A percentile compares a stretch with the other conserved stretches of the same genome.
Evolutionary conservation across 2,329 filamentous ascomycete species (phyloP).

Genomic region (Paramyrothecium sp.): DNA sequence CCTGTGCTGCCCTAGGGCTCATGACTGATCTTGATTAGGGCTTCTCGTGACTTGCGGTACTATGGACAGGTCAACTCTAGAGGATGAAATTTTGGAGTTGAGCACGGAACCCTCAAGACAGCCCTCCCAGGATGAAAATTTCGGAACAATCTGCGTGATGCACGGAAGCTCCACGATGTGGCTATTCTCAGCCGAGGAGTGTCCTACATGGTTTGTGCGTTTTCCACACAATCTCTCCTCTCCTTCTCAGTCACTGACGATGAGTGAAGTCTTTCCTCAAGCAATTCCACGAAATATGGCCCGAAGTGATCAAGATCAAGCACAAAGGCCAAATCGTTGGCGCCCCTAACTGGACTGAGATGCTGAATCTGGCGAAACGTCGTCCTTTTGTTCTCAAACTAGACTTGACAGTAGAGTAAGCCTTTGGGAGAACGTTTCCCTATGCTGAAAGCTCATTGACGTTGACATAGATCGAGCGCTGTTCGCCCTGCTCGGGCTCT

Average conservation of each 20-base stretch:
- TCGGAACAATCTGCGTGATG: constrained; percentile 30
- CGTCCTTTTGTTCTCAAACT: constrained; percentile 8
- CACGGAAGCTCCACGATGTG: constrained; percentile 34
- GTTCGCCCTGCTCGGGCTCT: too few species aligned
- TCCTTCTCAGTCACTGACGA: neutral
- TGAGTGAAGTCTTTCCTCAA: constrained; percentile 32
- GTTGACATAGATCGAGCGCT: too few species aligned
- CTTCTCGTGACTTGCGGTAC: constrained; percentile 41
- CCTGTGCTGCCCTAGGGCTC: too few species aligned
- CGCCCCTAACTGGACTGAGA: constrained; percentile 23
- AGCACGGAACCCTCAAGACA: constrained; percentile 24
- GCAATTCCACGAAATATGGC: constrained; percentile 43
- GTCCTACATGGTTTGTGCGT: constrained; percentile 44
- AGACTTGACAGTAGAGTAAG: neutral
- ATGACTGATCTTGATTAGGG: constrained; percentile 13
- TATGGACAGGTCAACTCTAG: constrained; percentile 30
- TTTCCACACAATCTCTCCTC: neutral
- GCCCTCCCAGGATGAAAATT: constrained; percentile 6
- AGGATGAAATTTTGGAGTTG: constrained; percentile 28
- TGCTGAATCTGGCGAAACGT: constrained; percentile 23
- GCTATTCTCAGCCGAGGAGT: constrained; percentile 35
- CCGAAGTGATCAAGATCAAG: constrained; percentile 33
- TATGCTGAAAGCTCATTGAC: too few species aligned
- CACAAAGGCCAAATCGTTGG: constrained; percentile 26
- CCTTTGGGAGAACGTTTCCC: too few species aligned